A percentile compares a stretch with the other conserved stretches of the same genome.
phyloP scores from a whole-genome alignment of 495 filamentous ascomycete species.

The Penicillium samsonianum region DNA sequence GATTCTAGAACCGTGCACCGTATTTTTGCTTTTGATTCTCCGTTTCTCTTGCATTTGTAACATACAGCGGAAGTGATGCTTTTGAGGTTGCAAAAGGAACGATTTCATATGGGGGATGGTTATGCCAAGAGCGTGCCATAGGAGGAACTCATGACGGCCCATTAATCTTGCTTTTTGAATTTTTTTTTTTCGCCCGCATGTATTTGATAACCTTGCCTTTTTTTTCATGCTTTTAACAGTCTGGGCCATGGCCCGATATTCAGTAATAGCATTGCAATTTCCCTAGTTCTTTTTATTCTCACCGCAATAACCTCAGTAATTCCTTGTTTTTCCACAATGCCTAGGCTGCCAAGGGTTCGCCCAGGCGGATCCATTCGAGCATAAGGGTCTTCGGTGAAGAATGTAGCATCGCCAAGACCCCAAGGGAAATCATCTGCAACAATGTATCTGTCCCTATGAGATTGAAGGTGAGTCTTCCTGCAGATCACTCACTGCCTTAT shows the following conservation, averaged over 20 bases:
- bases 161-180: constrained; percentile 28
- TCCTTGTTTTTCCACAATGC: background rate
- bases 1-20: constrained; percentile 46
- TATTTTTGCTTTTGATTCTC: constrained; percentile 14
- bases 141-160: constrained; percentile 25
- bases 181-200: constrained; percentile 27
- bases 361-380: constrained; percentile 1
- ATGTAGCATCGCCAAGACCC: constrained; percentile 22
- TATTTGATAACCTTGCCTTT: constrained; percentile 28
- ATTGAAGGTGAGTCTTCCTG: constrained; percentile 6
- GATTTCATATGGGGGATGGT: constrained; percentile 19
- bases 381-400: constrained; percentile 10
- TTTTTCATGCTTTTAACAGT: constrained; percentile 8
- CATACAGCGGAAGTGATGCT: constrained; percentile 42
- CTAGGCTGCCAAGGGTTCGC: constrained; percentile 16
- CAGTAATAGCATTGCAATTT: constrained; percentile 26
- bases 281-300: constrained; percentile 1
- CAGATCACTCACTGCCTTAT: constrained; percentile 6
- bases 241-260: constrained; percentile 16
- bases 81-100: constrained; percentile 32
- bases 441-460: background rate
- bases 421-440: constrained; percentile 23
- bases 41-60: constrained; percentile 39
- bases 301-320: constrained; percentile 1
- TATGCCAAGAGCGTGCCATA: constrained; percentile 15